Base-by-base conservation (phyloP, 305 asterid genomes). In the Fraxinus ornus region DNA sequence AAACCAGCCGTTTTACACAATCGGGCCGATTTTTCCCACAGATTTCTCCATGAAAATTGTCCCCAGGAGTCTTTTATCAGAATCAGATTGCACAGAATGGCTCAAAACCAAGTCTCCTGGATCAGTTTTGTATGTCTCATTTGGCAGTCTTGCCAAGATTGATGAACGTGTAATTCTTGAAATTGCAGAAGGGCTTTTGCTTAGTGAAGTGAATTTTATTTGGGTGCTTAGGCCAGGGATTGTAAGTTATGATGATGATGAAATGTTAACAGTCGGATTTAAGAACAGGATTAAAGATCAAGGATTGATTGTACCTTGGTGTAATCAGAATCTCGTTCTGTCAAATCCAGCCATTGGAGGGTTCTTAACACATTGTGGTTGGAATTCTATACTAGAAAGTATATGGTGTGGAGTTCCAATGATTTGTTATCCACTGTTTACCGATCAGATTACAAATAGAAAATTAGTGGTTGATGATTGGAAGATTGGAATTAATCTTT, bases 261-360 rank as follows among this genome's bases (percentile, higher is more conserved):
- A 75, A 6, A 55, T 85, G 39, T 73, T 90, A 28, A 92, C 90
- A 0, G 70, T 64, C 0, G 92, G 91, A 77, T 92, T 87, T 57
- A 81, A 84, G 7, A 86, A 81, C 0, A 66, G 60, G 4, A 74
- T 84, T 7, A 84, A 78, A 36, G 78, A 77, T 0, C 88, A 75
- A 6, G 97, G 92, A 13, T 6, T 92, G 60, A 39, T 91, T n/a
- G 91, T 92, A 41, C 86, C 92, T 1, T 92, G 97, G 93, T 92
- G 97, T 77, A 73, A 30, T 30, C 97, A 91, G 74, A 77, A 19
- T 30, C 79, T 47, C 71, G 93, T 91, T 47, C 75, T 92, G 60
- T 8, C 77, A 66, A 86, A 88, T 79, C 86, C 87, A 6, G 92
- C 90, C 0, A 66, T 89, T 2, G 92, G 94, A 24, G 94, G 92